phyloP scores from a whole-genome alignment of 164 flowering plant genomes.

The Vitis riparia region DNA sequence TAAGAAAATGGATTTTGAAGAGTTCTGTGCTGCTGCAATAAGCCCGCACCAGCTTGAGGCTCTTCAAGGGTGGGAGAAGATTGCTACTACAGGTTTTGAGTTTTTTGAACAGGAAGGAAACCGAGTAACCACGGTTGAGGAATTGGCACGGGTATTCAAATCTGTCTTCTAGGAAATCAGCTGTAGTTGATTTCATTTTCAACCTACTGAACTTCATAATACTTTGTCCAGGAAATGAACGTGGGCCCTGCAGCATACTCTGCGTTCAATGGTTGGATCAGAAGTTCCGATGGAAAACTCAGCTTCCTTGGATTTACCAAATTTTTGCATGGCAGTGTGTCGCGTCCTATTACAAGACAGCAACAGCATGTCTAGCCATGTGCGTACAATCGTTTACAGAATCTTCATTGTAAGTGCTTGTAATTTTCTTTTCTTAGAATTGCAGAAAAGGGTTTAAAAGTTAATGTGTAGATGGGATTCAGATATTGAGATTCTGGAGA shows the following conservation, averaged over 20 bases:
- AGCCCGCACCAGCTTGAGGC: conserved; percentile 90
- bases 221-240: conserved; percentile 71
- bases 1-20: conserved; percentile 76
- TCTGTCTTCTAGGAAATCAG: not conserved
- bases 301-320: conserved; percentile 84
- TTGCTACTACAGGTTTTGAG: conserved; percentile 68
- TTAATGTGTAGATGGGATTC: not conserved
- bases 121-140: conserved; percentile 64
- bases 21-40: conserved; percentile 94
- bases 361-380: conserved; percentile 24
- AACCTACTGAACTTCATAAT: not conserved
- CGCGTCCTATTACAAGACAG: conserved; percentile 64
- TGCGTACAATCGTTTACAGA: not conserved
- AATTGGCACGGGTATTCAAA: conserved; percentile 68
- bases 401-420: conserved; percentile 9
- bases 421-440: not conserved
- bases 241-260: conserved; percentile 65
- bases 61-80: conserved; percentile 79
- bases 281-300: conserved; percentile 74
- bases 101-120: conserved; percentile 86
- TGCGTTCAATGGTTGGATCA: conserved; percentile 76
- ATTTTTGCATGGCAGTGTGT: conserved; percentile 82
- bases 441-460: too few species aligned
- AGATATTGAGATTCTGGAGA: not conserved
- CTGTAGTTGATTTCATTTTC: not conserved